phyloP scores from a whole-genome alignment of 2,329 filamentous ascomycete genomes.

The Neofusicoccum kwambonambiense region DNA sequence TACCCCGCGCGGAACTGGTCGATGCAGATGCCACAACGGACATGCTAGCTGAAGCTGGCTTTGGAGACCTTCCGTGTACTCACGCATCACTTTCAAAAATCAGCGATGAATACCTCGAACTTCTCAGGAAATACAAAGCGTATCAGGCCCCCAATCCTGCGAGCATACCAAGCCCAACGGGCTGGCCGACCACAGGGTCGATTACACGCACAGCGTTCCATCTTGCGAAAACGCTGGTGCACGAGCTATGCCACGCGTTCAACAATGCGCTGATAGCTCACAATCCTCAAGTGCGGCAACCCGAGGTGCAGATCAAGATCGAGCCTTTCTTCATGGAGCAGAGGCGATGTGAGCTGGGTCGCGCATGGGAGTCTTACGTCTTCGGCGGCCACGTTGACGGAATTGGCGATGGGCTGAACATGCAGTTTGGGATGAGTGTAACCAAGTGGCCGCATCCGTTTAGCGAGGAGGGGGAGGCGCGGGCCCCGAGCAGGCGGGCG shows the following conservation, averaged over 20 bases:
- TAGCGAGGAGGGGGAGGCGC: slow-evolving; percentile 10
- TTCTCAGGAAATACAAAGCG: not conserved
- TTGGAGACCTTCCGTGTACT: not conserved
- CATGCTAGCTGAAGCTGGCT: not conserved
- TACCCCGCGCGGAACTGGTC: not conserved
- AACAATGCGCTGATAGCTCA: slow-evolving; percentile 6
- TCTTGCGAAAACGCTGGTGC: slow-evolving; percentile 18
- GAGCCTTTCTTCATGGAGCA: slow-evolving; percentile 20
- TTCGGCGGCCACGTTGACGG: slow-evolving; percentile 14
- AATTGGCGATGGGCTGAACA: slow-evolving; percentile 7
- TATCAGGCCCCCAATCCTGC: not conserved
- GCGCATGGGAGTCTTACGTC: slow-evolving; percentile 16
- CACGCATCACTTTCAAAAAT: not conserved
- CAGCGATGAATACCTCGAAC: not conserved
- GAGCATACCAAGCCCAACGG: not conserved
- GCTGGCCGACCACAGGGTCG: slow-evolving; percentile 8
- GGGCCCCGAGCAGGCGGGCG: slow-evolving; percentile 3
- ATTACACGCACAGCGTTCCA: slow-evolving; percentile 14
- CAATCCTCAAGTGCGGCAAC: not conserved
- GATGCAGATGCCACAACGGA: slow-evolving; percentile 16
- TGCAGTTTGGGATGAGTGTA: slow-evolving; percentile 16
- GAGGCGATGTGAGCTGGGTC: slow-evolving; percentile 8
- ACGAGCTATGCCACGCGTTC: slow-evolving; percentile 17
- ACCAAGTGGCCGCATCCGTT: slow-evolving; percentile 17
- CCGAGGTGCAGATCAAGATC: slow-evolving; percentile 3